Conservation (phyloP, 108 stramenopile species). For the Ochromonas danica region DNA sequence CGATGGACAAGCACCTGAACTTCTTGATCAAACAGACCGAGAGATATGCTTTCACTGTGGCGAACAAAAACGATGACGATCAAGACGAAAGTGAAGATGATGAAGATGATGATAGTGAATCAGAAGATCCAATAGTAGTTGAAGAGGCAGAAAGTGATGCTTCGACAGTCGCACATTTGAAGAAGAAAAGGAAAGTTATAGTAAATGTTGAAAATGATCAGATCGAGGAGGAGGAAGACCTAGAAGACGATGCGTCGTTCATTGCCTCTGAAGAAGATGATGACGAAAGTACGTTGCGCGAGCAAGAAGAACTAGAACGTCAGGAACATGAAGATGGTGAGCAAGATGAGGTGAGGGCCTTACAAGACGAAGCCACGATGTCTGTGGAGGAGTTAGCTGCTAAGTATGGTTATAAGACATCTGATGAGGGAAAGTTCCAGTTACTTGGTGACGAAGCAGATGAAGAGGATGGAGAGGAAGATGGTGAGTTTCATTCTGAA, state of each 20-base stretch:
- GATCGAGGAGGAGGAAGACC: slow-evolving; percentile 1
- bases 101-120: background rate
- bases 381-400: slow-evolving; percentile 36
- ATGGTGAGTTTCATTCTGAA: too few relatives aligned
- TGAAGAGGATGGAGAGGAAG: slow-evolving; percentile 45
- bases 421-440: background rate
- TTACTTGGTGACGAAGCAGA: slow-evolving; percentile 10
- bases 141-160: background rate
- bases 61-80: background rate
- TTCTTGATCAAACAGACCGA: slow-evolving; percentile 63
- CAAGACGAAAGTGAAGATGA: background rate
- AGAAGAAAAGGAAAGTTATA: too few relatives aligned
- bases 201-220: background rate
- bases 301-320: slow-evolving; percentile 36
- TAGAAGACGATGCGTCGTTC: background rate
- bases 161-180: background rate
- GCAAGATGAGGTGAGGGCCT: slow-evolving; percentile 40
- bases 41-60: slow-evolving; percentile 48
- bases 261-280: slow-evolving; percentile 34
- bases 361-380: slow-evolving; percentile 41
- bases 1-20: slow-evolving; percentile 76
- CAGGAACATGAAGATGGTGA: background rate
- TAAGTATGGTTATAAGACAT: background rate
- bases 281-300: slow-evolving; percentile 40
- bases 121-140: background rate